These are phyloP conservation scores for Pleurotus ostreatus DNA, from an alignment of 768 basidiomycete genomes.

Conservation along the genomic window DNA sequence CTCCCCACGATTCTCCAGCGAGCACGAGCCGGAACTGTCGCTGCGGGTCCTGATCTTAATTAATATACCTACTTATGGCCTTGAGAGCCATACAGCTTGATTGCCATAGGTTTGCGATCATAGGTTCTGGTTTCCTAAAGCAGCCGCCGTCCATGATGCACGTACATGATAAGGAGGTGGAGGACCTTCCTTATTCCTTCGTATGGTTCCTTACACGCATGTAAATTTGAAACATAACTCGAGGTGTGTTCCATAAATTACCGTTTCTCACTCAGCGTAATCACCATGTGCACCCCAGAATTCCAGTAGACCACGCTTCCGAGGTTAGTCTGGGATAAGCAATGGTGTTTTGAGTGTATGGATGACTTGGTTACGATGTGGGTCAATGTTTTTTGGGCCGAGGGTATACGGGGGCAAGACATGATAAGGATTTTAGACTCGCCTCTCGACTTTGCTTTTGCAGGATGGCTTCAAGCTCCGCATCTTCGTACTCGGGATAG, in stretches of 20 bases:
- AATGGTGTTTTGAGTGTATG: neutral
- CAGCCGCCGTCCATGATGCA: neutral
- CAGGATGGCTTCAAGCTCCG: too few relatives aligned
- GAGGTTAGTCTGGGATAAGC: neutral
- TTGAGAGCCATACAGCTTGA: neutral
- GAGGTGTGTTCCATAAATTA: neutral
- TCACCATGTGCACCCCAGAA: slow-evolving; percentile 1
- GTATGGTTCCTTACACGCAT: neutral
- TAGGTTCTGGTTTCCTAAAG: neutral
- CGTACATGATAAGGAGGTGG: slow-evolving; percentile 1
- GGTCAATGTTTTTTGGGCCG: too few relatives aligned
- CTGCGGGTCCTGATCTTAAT: too few relatives aligned
- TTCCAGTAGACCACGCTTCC: slow-evolving; percentile 1
- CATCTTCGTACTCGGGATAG: too few relatives aligned
- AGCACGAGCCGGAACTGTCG: too few relatives aligned
- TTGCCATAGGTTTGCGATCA: neutral
- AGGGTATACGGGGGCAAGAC: too few relatives aligned
- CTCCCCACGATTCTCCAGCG: too few relatives aligned
- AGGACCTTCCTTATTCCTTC: neutral
- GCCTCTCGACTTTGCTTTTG: too few relatives aligned
- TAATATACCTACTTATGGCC: slow-evolving; percentile 5
- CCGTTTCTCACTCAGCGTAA: neutral
- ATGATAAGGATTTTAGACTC: too few relatives aligned
- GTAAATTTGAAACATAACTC: neutral
- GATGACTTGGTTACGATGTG: too few relatives aligned